Conservation (phyloP, 208 protist genomes). For the Jaenimonas drosophilae region DNA sequence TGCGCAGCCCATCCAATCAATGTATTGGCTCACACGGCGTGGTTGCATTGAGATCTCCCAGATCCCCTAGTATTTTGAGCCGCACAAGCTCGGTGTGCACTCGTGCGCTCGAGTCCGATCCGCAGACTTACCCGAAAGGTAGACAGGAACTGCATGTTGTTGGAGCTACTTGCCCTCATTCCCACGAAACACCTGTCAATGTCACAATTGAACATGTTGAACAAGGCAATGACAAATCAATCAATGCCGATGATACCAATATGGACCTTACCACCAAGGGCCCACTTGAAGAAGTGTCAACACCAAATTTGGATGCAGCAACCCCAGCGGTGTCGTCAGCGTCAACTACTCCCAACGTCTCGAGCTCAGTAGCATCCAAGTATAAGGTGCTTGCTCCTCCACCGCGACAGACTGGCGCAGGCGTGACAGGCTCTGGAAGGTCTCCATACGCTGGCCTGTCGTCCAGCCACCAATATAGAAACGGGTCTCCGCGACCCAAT, state of each 20-base stretch:
- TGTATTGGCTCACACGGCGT: conserved; percentile 53
- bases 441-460: conserved; percentile 58
- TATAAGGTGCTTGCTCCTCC: conserved; percentile 37
- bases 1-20: no score
- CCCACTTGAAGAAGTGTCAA: no score
- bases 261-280: no score
- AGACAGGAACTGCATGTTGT: conserved; percentile 33
- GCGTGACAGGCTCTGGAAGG: conserved; percentile 13
- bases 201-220: no score
- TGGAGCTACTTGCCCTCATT: no score
- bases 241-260: no score
- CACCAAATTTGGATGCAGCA: no score
- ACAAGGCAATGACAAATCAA: no score
- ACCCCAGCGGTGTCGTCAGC: no score
- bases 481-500: conserved; percentile 64
- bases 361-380: no score
- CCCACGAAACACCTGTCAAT: no score
- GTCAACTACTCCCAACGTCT: no score
- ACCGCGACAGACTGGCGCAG: conserved; percentile 10
- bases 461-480: conserved; percentile 70
- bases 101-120: conserved; percentile 49
- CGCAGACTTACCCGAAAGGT: conserved; percentile 40
- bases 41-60: conserved; percentile 22
- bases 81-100: conserved; percentile 55
- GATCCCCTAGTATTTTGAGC: conserved; percentile 63